These are phyloP conservation scores for Euphorbia schlechtendalii DNA, from an alignment of 441 rosid species.

Conservation along the genomic window DNA sequence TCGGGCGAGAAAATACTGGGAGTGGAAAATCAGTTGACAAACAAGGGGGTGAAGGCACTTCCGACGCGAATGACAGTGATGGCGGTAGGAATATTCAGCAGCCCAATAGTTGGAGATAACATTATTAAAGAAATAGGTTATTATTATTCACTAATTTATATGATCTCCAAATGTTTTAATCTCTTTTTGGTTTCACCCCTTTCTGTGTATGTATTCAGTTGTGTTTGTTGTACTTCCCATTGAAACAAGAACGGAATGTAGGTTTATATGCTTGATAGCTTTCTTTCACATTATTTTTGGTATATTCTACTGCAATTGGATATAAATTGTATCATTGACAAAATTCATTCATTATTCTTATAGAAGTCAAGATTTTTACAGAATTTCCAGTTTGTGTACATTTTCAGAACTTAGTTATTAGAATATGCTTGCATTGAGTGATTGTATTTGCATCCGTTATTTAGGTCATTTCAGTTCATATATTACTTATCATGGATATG, in stretches of 20 bases:
- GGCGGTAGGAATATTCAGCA: slow-evolving; percentile 40
- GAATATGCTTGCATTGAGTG: background rate
- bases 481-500: slow-evolving; percentile 10
- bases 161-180: slow-evolving; percentile 4
- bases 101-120: slow-evolving; percentile 42
- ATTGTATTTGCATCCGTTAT: background rate
- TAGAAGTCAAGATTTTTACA: slow-evolving; percentile 18
- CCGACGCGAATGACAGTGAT: slow-evolving; percentile 44
- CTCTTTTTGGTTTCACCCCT: background rate
- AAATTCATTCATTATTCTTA: slow-evolving; percentile 29
- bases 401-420: background rate
- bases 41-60: slow-evolving; percentile 33
- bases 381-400: background rate
- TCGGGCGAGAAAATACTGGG: slow-evolving; percentile 23
- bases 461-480: background rate
- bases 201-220: slow-evolving; percentile 9
- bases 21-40: slow-evolving; percentile 30
- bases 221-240: slow-evolving; percentile 22
- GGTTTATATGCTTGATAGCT: slow-evolving; percentile 8
- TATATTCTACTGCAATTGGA: slow-evolving; percentile 17
- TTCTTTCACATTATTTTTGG: slow-evolving; percentile 5
- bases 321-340: slow-evolving; percentile 26
- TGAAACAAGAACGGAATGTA: slow-evolving; percentile 22
- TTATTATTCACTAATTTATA: slow-evolving; percentile 26
- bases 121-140: slow-evolving; percentile 27